Percentiles rank a stretch among this genome's conserved stretches.
phyloP scores from a whole-genome alignment of 768 basidiomycete species.

The Auricularia sp. region DNA sequence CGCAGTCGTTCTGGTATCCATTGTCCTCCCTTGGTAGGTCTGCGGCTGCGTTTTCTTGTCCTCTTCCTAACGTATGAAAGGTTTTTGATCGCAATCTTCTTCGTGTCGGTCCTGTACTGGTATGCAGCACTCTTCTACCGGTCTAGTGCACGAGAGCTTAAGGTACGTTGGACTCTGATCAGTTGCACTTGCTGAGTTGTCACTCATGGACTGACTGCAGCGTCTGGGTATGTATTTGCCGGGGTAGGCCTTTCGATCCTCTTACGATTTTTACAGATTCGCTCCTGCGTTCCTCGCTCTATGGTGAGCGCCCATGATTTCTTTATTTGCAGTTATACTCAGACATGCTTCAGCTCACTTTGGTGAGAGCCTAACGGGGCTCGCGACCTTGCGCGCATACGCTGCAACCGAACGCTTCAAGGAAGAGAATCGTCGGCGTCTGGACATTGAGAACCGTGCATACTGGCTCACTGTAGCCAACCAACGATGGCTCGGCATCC shows the following conservation, averaged over 20 bases:
- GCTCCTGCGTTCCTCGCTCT: slow-evolving; percentile 62
- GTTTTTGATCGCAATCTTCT: slow-evolving; percentile 68
- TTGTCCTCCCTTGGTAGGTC: slow-evolving; percentile 8
- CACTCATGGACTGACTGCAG: slow-evolving; percentile 19
- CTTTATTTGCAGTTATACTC: no score
- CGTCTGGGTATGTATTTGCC: slow-evolving; percentile 37
- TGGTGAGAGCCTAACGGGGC: slow-evolving; percentile 63
- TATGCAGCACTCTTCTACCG: slow-evolving; percentile 78
- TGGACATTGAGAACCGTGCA: slow-evolving; percentile 68
- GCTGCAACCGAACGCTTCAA: slow-evolving; percentile 54
- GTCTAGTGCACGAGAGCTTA: slow-evolving; percentile 76
- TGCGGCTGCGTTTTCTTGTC: slow-evolving; percentile 15
- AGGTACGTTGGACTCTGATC: slow-evolving; percentile 30
- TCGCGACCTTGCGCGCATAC: slow-evolving; percentile 65
- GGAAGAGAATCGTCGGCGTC: slow-evolving; percentile 49
- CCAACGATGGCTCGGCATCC: slow-evolving; percentile 64
- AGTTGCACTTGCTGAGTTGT: background rate
- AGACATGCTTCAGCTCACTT: slow-evolving; percentile 37
- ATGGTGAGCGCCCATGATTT: slow-evolving; percentile 20
- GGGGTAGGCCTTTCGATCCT: background rate
- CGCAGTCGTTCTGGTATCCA: slow-evolving; percentile 60
- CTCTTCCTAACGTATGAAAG: slow-evolving; percentile 57
- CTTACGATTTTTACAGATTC: slow-evolving; percentile 32
- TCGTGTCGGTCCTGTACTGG: slow-evolving; percentile 49
- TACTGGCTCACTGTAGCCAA: slow-evolving; percentile 56